Percentiles rank a stretch among this genome's conserved stretches.
Evolutionary conservation across 1,139 yeast species (phyloP).

Genomic region (Protomyces inouyei): DNA sequence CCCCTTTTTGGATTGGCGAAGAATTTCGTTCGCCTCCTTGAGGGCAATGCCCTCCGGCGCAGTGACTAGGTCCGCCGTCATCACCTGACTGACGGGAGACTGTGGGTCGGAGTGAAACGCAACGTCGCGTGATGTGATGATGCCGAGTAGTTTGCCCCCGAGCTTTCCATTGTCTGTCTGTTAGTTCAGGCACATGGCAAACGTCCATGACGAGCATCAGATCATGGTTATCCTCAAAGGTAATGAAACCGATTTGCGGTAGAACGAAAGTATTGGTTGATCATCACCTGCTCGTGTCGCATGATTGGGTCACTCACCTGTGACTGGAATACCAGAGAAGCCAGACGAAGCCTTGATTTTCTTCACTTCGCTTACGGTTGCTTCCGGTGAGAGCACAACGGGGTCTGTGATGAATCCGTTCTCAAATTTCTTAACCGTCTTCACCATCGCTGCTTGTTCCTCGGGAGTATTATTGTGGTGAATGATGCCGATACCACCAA

Average conservation of each 20-base stretch:
- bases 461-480: conserved; percentile 96
- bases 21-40: conserved; percentile 79
- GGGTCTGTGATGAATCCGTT: conserved; percentile 97
- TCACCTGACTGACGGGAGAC: conserved; percentile 64
- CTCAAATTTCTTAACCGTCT: conserved; percentile 91
- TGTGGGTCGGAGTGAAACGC: conserved; percentile 80
- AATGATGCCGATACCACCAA: conserved; percentile 98
- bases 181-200: conserved; percentile 1
- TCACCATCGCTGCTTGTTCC: conserved; percentile 98
- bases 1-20: conserved; percentile 93
- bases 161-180: conserved; percentile 69
- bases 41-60: conserved; percentile 73
- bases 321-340: conserved; percentile 97
- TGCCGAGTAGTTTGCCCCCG: conserved; percentile 89
- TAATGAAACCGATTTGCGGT: conserved; percentile 94
- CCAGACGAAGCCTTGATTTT: conserved; percentile 68
- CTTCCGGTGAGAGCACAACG: conserved; percentile 68
- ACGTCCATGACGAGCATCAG: conserved; percentile 10
- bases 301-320: conserved; percentile 67
- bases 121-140: conserved; percentile 92
- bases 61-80: conserved; percentile 85
- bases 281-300: conserved; percentile 50
- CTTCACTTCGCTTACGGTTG: conserved; percentile 78
- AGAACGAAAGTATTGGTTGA: conserved; percentile 94
- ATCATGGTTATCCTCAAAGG: conserved; percentile 67